Base-by-base conservation (phyloP, 2,329 filamentous ascomycete genomes). In the Cercospora citrullina region DNA sequence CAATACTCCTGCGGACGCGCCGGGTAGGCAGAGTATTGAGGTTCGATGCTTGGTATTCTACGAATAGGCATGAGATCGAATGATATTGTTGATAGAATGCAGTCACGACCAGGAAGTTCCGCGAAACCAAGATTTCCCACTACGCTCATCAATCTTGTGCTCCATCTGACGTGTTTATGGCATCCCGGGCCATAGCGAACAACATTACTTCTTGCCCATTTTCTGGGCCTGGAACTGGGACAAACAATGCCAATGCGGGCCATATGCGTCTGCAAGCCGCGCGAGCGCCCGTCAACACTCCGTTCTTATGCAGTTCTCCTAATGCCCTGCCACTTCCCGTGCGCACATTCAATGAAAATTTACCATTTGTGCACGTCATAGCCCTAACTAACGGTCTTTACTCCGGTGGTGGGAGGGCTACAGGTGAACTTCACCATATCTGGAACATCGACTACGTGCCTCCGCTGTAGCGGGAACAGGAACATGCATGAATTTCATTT, bases 1-100 rank as follows among this genome's bases (percentile, higher is more conserved):
- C 1, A 83, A 89, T 68, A 92, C 91, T 0, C 86, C 88, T 2
- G 81, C 84, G 18, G 90, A 89, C 57, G 92, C 91, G 4, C 87
- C 89, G 71, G 87, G 86, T 0, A 85, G 93, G 72, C 91, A 96
- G 83, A 96, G 92, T 77, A 96, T 97, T 76, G 93, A 97, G 79
- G 91, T 96, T 18, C 85, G 93, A 72, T 89, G 91, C 39, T 83
- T 97, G 78, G 91, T 97, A 0, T 96, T 97, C 28, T 70, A 70
- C 55, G 68, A 68, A 39, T 65, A 59, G 55, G 12, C 48, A 33
- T 23, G 55, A 33, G 23, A 10, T 31, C 23, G n/a, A 36, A 5
- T 59, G 55, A 18, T 36, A 33, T 8, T 36, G 18, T 36, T 21
- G 26, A 12, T 31, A 36, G 28, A 33, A 33, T 36, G 31, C 18